phyloP scores from a whole-genome alignment of 805 yeast genomes.

The Candida morakotiae region DNA sequence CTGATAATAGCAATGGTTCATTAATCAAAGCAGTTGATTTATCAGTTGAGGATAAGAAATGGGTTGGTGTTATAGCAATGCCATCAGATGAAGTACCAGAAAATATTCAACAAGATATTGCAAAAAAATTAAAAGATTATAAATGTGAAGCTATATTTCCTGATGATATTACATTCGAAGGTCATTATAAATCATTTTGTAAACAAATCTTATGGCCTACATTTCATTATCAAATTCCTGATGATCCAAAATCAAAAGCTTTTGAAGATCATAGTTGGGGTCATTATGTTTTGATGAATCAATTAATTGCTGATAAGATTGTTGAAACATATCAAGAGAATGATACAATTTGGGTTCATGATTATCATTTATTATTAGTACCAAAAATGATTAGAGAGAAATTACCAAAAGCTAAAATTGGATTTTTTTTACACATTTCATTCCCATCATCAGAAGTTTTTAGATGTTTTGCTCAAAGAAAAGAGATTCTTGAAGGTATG shows the following conservation, averaged over 20 bases:
- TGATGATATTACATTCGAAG: constrained; percentile 76
- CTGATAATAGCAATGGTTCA: constrained; percentile 81
- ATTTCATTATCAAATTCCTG: constrained; percentile 88
- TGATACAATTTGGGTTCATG: constrained; percentile 89
- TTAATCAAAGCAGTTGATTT: constrained; percentile 76
- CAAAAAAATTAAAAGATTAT: constrained; percentile 45
- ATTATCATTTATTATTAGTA: constrained; percentile 83
- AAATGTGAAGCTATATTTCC: constrained; percentile 65
- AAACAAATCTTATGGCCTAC: constrained; percentile 97
- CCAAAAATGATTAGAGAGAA: constrained; percentile 77
- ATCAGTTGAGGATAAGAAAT: constrained; percentile 45
- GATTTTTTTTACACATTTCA: constrained; percentile 88
- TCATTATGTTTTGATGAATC: constrained; percentile 72
- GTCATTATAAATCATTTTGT: constrained; percentile 88
- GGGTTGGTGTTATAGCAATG: constrained; percentile 93
- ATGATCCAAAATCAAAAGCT: constrained; percentile 87
- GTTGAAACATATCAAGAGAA: constrained; percentile 49
- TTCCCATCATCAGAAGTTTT: constrained; percentile 96
- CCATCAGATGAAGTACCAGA: constrained; percentile 80
- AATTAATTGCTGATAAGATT: constrained; percentile 72
- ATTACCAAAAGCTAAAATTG: constrained; percentile 81
- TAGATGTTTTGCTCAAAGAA: constrained; percentile 87
- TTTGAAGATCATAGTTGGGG: constrained; percentile 96
- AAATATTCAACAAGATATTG: constrained; percentile 50
- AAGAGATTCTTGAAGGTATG: constrained; percentile 70